Conservation (phyloP, 1,139 yeast species). For the Saccharomycopsis hybrid region DNA sequence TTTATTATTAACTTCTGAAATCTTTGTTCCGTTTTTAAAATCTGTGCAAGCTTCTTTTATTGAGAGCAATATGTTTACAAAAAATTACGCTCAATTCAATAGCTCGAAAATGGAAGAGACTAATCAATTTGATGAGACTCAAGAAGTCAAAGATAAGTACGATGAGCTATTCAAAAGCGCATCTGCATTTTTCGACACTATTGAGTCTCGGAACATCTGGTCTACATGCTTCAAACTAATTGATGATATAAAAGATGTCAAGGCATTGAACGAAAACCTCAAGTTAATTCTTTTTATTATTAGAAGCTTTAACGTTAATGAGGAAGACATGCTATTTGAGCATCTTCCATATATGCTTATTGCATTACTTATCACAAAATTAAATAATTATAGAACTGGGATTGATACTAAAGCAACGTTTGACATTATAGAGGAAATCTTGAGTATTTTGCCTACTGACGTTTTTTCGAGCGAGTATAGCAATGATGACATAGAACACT, state of each 20-base stretch:
- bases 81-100: slow-evolving; percentile 22
- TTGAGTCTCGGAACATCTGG: slow-evolving; percentile 79
- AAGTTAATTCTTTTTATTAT: slow-evolving; percentile 53
- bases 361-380: slow-evolving; percentile 32
- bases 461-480: slow-evolving; percentile 8
- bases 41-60: slow-evolving; percentile 29
- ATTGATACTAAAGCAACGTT: slow-evolving; percentile 25
- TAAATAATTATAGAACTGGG: slow-evolving; percentile 8
- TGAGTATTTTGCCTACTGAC: neutral
- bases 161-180: slow-evolving; percentile 51
- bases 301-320: slow-evolving; percentile 63
- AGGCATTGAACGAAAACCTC: slow-evolving; percentile 25
- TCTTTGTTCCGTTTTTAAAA: slow-evolving; percentile 57
- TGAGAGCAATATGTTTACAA: slow-evolving; percentile 24
- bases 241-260: slow-evolving; percentile 23
- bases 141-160: too few species aligned
- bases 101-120: slow-evolving; percentile 16
- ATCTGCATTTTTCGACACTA: slow-evolving; percentile 71
- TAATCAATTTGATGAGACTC: too few species aligned
- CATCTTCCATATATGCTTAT: slow-evolving; percentile 71
- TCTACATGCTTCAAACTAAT: slow-evolving; percentile 46
- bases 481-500: neutral
- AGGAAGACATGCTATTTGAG: slow-evolving; percentile 74
- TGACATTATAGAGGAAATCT: neutral
- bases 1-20: slow-evolving; percentile 55